A percentile compares a stretch with the other conserved stretches of the same genome.
These are phyloP conservation scores for Geosmithia morbida DNA, from an alignment of 2,329 filamentous ascomycete species.

Conservation along the genomic window DNA sequence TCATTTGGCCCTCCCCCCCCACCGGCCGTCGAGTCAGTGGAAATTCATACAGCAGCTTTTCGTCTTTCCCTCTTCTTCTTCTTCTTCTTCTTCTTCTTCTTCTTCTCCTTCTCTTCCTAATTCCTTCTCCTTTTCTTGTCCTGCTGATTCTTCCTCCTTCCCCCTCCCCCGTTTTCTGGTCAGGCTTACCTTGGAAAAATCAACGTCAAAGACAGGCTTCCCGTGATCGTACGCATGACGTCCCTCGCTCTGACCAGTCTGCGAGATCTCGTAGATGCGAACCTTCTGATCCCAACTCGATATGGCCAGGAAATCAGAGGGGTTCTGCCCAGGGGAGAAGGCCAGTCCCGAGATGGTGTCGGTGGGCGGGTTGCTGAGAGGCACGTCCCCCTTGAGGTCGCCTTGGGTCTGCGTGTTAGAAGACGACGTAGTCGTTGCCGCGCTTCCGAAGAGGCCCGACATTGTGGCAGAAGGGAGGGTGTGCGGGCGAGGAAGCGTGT, in stretches of 20 bases:
- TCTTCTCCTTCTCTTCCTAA: too few relatives aligned
- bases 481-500: neutral
- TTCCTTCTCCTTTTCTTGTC: neutral
- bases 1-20: neutral
- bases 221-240: slow-evolving; percentile 80
- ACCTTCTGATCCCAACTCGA: slow-evolving; percentile 97
- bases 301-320: slow-evolving; percentile 67
- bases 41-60: too few relatives aligned
- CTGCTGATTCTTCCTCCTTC: neutral
- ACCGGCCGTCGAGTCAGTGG: too few relatives aligned
- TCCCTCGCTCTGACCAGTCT: slow-evolving; percentile 64
- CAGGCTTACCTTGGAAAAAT: slow-evolving; percentile 72
- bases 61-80: too few relatives aligned
- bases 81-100: too few relatives aligned
- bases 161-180: neutral
- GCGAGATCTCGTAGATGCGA: slow-evolving; percentile 83
- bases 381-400: slow-evolving; percentile 80
- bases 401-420: slow-evolving; percentile 60
- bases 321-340: slow-evolving; percentile 53
- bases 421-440: slow-evolving; percentile 36
- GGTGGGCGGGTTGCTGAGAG: slow-evolving; percentile 62
- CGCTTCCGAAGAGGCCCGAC: slow-evolving; percentile 46
- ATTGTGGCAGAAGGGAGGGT: slow-evolving; percentile 25
- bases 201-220: slow-evolving; percentile 67
- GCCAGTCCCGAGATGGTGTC: slow-evolving; percentile 81